Base-by-base conservation (phyloP, 106 monocot genomes). In the Iris macrosiphon region DNA sequence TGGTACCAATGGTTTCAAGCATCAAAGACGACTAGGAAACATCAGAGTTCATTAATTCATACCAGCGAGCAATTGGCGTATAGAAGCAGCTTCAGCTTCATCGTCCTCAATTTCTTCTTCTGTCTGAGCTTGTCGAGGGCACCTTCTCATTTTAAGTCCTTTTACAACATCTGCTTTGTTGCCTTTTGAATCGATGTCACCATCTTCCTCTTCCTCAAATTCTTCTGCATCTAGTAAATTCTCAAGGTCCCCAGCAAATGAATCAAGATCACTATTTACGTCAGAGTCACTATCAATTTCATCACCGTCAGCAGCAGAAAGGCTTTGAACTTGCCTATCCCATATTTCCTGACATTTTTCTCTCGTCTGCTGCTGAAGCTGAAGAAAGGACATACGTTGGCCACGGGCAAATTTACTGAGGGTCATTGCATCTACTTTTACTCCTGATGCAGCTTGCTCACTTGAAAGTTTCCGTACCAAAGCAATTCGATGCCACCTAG, bases 271-370 rank as follows among this genome's bases (percentile, higher is more conserved):
- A 72, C 91, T 91, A 60, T 87, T 86, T 40, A 78, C 86, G 59
- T 80, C 90, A 42, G 89, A 58, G 32, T 91, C 98, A 65, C 83
- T 87, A 49, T 73, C 88, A 63, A 76, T 78, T 59, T 89, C 90
- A 62, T 87, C 90, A 62, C 60, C 84, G 68, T 76, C 79, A 46
- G 65, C 64, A 71, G 83, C 90, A 50, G 90, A 87, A 53, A 91
- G 98, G 72, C 70, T 77, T 57, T 98, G 91, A 40, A 83, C 72
- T 75, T 98, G 96, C 51, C 96, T 70, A 56, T 90, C 96, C 96
- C 96, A 98, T 51, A 98, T 98, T 71, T 98, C 90, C 59, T 98
- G 96, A 43, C 96, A 98, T 71, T 90, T 98, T 66, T 98, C 96
- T 70, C 83, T 86, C n/a, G 91, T 75, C 43, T 98, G 96, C 53